Evolutionary conservation across 176 grass and related monocot genomes (phyloP).

Genomic region (Phoenix dactylifera): DNA sequence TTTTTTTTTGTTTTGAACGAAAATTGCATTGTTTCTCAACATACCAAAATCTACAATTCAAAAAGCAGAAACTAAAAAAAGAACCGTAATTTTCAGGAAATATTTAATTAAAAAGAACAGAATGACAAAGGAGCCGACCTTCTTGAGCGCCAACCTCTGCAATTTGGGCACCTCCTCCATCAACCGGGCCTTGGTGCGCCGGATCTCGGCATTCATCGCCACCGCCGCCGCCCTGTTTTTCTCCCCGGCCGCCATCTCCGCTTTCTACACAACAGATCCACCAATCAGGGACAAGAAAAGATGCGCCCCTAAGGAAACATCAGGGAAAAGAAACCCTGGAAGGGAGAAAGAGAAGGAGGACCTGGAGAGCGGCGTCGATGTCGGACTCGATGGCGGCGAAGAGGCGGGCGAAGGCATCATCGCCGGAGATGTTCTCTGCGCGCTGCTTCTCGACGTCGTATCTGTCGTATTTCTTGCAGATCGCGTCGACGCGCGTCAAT

Average conservation of each 20-base stretch:
- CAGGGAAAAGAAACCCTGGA: too few relatives aligned
- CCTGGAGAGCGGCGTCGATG: conserved; percentile 67
- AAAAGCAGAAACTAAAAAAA: background rate
- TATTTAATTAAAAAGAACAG: background rate
- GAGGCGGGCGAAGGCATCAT: conserved; percentile 89
- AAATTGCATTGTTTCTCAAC: too few relatives aligned
- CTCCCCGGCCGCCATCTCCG: conserved; percentile 57
- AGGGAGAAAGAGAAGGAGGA: background rate
- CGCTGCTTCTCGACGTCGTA: conserved; percentile 83
- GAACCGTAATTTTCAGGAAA: background rate
- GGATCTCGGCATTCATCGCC: conserved; percentile 89
- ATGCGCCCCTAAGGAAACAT: too few relatives aligned
- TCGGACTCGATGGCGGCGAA: conserved; percentile 77
- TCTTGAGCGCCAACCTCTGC: conserved; percentile 81
- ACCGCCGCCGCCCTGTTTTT: conserved; percentile 75
- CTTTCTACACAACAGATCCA: conserved; percentile 46
- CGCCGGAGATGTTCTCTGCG: conserved; percentile 81
- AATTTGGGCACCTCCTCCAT: conserved; percentile 92
- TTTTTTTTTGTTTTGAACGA: too few relatives aligned
- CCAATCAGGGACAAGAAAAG: background rate
- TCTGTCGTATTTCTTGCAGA: conserved; percentile 98
- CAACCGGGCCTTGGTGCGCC: conserved; percentile 70
- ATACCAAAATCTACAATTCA: too few relatives aligned
- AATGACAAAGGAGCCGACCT: conserved; percentile 28
- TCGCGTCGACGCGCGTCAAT: conserved; percentile 82